Evolutionary conservation across 1,284 basidiomycete genomes (phyloP).

Genomic region (Leucoagaricus sp.): DNA sequence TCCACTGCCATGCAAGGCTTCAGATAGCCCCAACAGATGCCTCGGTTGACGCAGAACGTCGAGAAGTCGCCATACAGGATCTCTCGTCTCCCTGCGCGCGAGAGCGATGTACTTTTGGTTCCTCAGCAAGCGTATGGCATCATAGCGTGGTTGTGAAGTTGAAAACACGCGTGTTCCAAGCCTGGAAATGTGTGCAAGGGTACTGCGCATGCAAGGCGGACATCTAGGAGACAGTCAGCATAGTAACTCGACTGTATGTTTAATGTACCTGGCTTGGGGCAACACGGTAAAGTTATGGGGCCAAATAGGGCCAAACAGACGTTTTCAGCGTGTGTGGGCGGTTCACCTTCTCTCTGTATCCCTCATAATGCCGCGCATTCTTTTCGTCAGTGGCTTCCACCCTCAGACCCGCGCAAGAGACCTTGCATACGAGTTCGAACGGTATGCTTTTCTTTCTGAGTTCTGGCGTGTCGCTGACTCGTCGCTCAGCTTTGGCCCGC

Average conservation of each 20-base stretch:
- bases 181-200: not conserved
- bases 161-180: constrained; percentile 14
- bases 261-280: not conserved
- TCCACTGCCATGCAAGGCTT: constrained; percentile 29
- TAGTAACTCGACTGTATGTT: not conserved
- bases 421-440: constrained; percentile 86
- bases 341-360: not conserved
- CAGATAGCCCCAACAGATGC: constrained; percentile 22
- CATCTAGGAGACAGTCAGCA: constrained; percentile 19
- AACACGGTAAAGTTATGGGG: constrained; percentile 15
- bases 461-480: not conserved
- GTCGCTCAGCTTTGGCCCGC: constrained; percentile 65
- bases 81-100: constrained; percentile 27
- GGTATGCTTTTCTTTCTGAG: constrained; percentile 47
- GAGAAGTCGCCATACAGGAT: constrained; percentile 36
- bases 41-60: constrained; percentile 25
- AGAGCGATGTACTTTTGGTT: constrained; percentile 30
- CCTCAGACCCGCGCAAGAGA: constrained; percentile 78
- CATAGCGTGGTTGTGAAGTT: constrained; percentile 3
- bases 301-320: constrained; percentile 38
- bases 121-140: constrained; percentile 17
- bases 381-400: constrained; percentile 87
- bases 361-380: constrained; percentile 68
- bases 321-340: not conserved
- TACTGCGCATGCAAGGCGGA: constrained; percentile 26